A percentile compares a stretch with the other conserved stretches of the same genome.
Evolutionary conservation across 306 rosid genomes (phyloP).

Genomic region (Ceratonia siliqua): DNA sequence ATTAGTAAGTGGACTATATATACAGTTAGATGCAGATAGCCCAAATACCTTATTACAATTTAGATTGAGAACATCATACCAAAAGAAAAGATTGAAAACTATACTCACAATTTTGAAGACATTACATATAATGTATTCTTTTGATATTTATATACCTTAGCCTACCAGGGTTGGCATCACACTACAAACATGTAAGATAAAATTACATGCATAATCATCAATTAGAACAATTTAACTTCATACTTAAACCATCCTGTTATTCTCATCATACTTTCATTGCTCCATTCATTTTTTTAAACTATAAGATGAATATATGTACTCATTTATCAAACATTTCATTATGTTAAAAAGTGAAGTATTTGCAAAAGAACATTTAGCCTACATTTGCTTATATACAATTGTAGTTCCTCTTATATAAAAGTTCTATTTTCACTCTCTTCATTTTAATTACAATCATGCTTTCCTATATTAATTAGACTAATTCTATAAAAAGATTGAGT

Average conservation of each 20-base stretch:
- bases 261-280: too few relatives aligned
- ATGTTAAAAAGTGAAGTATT: neutral
- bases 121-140: slow-evolving; percentile 1
- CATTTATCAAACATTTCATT: too few relatives aligned
- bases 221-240: slow-evolving; percentile 4
- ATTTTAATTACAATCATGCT: too few relatives aligned
- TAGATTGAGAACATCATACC: neutral
- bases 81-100: too few relatives aligned
- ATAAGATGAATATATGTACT: neutral
- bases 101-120: neutral
- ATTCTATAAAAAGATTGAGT: too few relatives aligned
- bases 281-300: neutral
- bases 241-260: neutral
- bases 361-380: too few relatives aligned
- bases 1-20: neutral
- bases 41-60: neutral
- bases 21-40: neutral
- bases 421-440: too few relatives aligned
- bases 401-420: too few relatives aligned
- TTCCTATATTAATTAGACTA: too few relatives aligned
- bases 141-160: slow-evolving; percentile 2
- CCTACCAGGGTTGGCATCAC: too few relatives aligned
- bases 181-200: slow-evolving; percentile 6
- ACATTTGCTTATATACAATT: too few relatives aligned
- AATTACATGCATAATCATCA: neutral